These are phyloP conservation scores for Penicillium freii DNA, from an alignment of 2,329 filamentous ascomycete species.

Conservation along the genomic window DNA sequence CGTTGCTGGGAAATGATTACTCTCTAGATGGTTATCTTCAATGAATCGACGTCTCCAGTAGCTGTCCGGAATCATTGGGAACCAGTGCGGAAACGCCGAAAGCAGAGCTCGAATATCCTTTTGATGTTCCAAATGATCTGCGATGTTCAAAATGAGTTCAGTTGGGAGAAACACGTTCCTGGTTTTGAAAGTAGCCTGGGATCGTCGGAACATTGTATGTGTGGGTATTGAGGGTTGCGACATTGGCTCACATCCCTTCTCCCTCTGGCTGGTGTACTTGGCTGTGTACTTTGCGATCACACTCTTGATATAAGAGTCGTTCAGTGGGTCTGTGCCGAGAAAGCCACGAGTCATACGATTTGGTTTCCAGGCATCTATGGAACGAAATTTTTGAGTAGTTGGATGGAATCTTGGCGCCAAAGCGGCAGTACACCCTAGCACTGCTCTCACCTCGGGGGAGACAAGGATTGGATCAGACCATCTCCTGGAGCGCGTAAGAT, in stretches of 20 bases:
- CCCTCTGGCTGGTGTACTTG: not conserved
- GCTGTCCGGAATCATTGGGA: not conserved
- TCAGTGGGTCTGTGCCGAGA: not conserved
- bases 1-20: not conserved
- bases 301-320: not conserved
- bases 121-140: not conserved
- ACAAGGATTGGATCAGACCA: not conserved
- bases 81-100: not conserved
- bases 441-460: not conserved
- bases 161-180: not conserved
- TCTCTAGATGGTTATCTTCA: not conserved
- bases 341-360: not conserved
- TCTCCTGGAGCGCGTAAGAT: too few relatives aligned
- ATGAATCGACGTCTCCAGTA: not conserved
- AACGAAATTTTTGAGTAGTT: rapidly evolving
- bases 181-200: not conserved
- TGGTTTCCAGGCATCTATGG: too few relatives aligned
- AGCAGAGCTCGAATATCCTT: not conserved
- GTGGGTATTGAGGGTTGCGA: not conserved
- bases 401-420: not conserved
- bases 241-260: not conserved
- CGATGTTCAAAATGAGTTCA: not conserved
- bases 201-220: not conserved
- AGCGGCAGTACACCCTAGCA: not conserved
- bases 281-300: not conserved